Conservation (phyloP, 768 basidiomycete species). For the Amanita rubescens region DNA sequence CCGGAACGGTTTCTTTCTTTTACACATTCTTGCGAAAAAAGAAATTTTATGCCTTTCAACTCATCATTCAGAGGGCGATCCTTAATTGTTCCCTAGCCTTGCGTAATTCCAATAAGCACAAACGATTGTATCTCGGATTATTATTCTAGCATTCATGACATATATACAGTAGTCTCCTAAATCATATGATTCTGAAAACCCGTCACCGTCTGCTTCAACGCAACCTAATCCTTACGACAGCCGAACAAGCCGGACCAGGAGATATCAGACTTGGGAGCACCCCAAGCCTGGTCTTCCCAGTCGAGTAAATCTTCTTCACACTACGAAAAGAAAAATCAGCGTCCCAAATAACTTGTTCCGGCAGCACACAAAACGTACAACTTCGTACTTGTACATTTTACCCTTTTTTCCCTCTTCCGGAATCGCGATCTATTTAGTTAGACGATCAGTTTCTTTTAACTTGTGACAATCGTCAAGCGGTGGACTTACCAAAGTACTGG, state of each 20-base stretch:
- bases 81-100: no score
- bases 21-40: no score
- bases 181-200: neutral
- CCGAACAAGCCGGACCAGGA: neutral
- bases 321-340: neutral
- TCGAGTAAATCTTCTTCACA: conserved; percentile 2
- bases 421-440: neutral
- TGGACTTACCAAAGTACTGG: conserved; percentile 1
- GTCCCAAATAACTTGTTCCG: neutral
- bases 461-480: no score
- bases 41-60: no score
- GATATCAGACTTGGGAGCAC: neutral
- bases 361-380: neutral
- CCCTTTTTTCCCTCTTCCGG: neutral
- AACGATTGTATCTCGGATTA: no score
- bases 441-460: neutral
- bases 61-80: no score
- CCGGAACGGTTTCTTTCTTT: no score
- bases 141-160: no score
- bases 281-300: conserved; percentile 4
- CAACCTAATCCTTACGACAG: neutral
- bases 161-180: neutral
- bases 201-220: neutral
- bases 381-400: neutral
- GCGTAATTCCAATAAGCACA: no score